phyloP scores from a whole-genome alignment of 805 yeast species.

The Barnettozyma salicaria region DNA sequence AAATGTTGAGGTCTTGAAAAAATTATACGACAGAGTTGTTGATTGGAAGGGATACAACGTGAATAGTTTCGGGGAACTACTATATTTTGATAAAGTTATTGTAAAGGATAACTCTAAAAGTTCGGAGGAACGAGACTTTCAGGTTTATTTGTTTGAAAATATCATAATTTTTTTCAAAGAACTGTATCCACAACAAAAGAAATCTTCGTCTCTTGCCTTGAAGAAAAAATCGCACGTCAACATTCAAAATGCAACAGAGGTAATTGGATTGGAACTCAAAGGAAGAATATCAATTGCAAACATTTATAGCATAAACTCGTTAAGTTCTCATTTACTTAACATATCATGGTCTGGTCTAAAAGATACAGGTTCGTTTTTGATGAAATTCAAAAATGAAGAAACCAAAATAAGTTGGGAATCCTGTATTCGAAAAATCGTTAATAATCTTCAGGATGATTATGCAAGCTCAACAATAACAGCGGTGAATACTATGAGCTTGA shows the following conservation, averaged over 20 bases:
- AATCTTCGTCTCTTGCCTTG: conserved; percentile 42
- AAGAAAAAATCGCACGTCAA: conserved; percentile 33
- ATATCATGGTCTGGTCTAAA: conserved; percentile 80
- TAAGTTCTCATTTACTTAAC: conserved; percentile 51
- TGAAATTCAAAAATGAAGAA: conserved; percentile 82
- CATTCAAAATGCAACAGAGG: conserved; percentile 15
- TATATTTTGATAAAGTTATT: conserved; percentile 66
- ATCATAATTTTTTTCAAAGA: conserved; percentile 62
- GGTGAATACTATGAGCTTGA: conserved; percentile 16
- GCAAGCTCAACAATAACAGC: conserved; percentile 6
- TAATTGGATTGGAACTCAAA: conserved; percentile 52
- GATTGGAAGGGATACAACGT: conserved; percentile 92
- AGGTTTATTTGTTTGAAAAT: conserved; percentile 81
- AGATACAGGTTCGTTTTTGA: conserved; percentile 80
- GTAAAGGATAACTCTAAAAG: conserved; percentile 50
- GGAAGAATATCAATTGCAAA: conserved; percentile 80
- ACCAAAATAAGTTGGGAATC: conserved; percentile 75
- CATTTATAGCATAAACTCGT: conserved; percentile 40
- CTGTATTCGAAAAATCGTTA: conserved; percentile 46
- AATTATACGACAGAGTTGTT: conserved; percentile 63
- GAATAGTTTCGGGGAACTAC: conserved; percentile 75
- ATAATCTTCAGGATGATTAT: conserved; percentile 27
- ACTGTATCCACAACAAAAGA: conserved; percentile 37
- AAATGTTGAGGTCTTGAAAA: conserved; percentile 64
- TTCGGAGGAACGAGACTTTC: conserved; percentile 75